Conservation (phyloP, 2,329 filamentous ascomycete species). For the Purpureocillium takamizusanense region DNA sequence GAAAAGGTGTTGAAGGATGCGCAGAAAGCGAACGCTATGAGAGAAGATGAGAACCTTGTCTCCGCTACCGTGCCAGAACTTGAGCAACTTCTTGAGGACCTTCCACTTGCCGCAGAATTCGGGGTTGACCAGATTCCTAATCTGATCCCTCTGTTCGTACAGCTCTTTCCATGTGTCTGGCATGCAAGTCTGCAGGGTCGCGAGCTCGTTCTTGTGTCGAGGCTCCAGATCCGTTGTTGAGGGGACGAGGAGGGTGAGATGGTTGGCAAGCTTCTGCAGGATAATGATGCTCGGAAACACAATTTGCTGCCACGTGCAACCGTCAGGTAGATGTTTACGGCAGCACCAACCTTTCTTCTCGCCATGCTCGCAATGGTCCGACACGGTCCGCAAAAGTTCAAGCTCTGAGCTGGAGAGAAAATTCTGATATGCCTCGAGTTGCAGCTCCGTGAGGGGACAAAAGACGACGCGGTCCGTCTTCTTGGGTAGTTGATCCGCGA, state of each 20-base stretch:
- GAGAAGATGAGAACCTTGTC: slow-evolving; percentile 96
- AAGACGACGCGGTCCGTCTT: slow-evolving; percentile 94
- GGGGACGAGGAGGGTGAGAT: slow-evolving; percentile 82
- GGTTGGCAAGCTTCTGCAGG: slow-evolving; percentile 83
- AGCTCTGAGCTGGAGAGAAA: slow-evolving; percentile 65
- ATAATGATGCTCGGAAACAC: slow-evolving; percentile 81
- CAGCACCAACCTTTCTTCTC: slow-evolving; percentile 75
- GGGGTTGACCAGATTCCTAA: slow-evolving; percentile 73
- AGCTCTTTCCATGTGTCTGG: slow-evolving; percentile 68
- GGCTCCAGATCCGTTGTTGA: slow-evolving; percentile 51
- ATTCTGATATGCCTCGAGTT: slow-evolving; percentile 74
- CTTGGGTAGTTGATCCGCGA: slow-evolving; percentile 85
- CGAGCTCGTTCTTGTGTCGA: slow-evolving; percentile 70
- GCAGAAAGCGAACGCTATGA: slow-evolving; percentile 77
- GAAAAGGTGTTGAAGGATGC: slow-evolving; percentile 79
- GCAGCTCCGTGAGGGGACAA: slow-evolving; percentile 76
- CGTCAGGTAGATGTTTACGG: slow-evolving; percentile 47
- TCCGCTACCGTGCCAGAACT: slow-evolving; percentile 81
- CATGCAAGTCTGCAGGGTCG: slow-evolving; percentile 63
- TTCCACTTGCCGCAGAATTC: slow-evolving; percentile 98
- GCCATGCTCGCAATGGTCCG: slow-evolving; percentile 58
- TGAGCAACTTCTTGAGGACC: slow-evolving; percentile 74
- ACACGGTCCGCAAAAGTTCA: slow-evolving; percentile 56
- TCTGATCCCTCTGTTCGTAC: slow-evolving; percentile 66
- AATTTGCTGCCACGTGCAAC: slow-evolving; percentile 60